Conservation (phyloP, 257 asterid genomes). For the Galeopsis tetrahit region DNA sequence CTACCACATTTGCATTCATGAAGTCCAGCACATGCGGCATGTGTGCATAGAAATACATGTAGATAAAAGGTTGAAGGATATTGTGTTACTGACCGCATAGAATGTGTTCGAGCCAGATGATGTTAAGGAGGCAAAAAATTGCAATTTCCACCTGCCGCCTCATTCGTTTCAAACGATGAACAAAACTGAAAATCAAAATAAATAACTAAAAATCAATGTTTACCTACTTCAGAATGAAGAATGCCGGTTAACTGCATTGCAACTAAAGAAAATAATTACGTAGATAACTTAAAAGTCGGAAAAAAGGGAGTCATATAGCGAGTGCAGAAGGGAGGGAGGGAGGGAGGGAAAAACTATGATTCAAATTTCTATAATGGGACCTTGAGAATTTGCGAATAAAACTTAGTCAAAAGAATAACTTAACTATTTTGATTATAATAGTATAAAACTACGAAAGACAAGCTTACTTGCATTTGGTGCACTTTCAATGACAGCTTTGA, state of each 20-base stretch:
- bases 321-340: not conserved
- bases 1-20: slow-evolving; percentile 7
- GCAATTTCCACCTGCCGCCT: slow-evolving; percentile 45
- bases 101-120: slow-evolving; percentile 55
- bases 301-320: not conserved
- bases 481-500: slow-evolving; percentile 27
- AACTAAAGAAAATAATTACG: not conserved
- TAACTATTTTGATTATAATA: not conserved
- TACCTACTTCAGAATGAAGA: not conserved
- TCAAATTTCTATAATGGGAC: not conserved
- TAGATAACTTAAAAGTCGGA: no score
- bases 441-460: slow-evolving; percentile 12
- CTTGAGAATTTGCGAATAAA: slow-evolving; percentile 10
- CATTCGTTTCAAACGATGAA: slow-evolving; percentile 48
- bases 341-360: not conserved
- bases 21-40: not conserved
- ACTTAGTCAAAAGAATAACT: not conserved
- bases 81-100: slow-evolving; percentile 56
- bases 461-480: slow-evolving; percentile 43
- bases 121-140: slow-evolving; percentile 49
- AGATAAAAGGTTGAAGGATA: slow-evolving; percentile 4
- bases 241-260: not conserved
- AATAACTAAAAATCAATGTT: slow-evolving; percentile 11
- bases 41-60: not conserved
- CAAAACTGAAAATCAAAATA: slow-evolving; percentile 39